Evolutionary conservation across 2,329 filamentous ascomycete species (phyloP), one percentile per base, ranked within the genome.

Genomic region (Endocalyx cinctus): DNA sequence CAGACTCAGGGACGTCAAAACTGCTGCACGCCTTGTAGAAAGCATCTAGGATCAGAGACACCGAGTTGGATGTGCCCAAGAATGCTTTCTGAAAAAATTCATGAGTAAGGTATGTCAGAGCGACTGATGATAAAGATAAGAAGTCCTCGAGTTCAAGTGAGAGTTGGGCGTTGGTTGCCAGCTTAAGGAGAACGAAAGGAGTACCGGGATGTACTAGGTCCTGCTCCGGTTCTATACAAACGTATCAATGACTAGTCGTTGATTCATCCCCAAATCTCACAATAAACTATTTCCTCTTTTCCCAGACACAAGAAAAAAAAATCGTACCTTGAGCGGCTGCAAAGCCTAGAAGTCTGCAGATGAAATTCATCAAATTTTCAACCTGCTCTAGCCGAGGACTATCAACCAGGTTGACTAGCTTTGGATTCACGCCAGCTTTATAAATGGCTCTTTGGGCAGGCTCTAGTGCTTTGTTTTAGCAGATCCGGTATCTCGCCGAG

Each of bases 371-470:
- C 18, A 72, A 64, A 3, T 62, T 53, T 27, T 58, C 55, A 31
- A 59, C 66, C 17, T 64, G 49, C 13, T 55, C 51, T 14, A 72
- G 51, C 5, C 60, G 60, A 0, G 69, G 64, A 3, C 67, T 63
- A 1, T 64, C 62, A 12, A 80, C 56, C 12, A 79, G 60, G 10
- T 60, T 50, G 23, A 77, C 57, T 22, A 82, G 62, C 5, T 63
- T 58, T 12, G 53, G 58, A 41, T 67, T 77, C 15, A 82, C 57
- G 4, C 60, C 57, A 4, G 67, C 68, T 39, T 74, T 57, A 8
- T 69, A 77, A 10, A 74, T 74, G 7, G 74, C 66, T 11, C 59
- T 53, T 44, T 82, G 77, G 12, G 76, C 74, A 4, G 73, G 70
- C 43, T 74, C 77, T 81, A 34, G 13, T 13, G 41, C 14, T 29